Conservation (phyloP, 2,329 filamentous ascomycete species). For the Ascochyta lentis region DNA sequence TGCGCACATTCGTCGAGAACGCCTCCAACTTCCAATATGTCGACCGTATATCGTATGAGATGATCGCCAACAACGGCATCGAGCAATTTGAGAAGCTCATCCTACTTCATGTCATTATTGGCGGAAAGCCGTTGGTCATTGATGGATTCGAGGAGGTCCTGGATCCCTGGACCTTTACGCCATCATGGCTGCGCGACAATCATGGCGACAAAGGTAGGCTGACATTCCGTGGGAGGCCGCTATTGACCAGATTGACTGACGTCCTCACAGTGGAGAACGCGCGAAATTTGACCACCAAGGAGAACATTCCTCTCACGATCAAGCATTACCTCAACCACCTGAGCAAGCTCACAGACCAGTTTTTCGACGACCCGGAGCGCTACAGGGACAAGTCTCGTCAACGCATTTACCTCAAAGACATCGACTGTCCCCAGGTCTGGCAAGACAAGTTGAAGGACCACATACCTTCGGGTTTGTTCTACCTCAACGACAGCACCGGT, state of each 20-base stretch:
- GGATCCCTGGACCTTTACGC: constrained; percentile 78
- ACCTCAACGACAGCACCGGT: constrained; percentile 81
- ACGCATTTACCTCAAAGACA: constrained; percentile 93
- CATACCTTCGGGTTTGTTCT: constrained; percentile 84
- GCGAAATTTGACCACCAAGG: constrained; percentile 75
- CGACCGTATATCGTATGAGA: constrained; percentile 76
- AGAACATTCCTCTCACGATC: constrained; percentile 82
- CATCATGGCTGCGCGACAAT: constrained; percentile 78
- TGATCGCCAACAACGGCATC: constrained; percentile 77
- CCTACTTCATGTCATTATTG: constrained; percentile 79
- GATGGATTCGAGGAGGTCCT: constrained; percentile 83
- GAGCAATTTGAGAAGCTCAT: constrained; percentile 87
- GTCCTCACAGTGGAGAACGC: constrained; percentile 74
- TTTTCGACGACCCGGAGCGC: constrained; percentile 69
- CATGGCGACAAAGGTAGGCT: constrained; percentile 77
- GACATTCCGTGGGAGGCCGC: not conserved
- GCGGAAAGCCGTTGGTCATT: constrained; percentile 87
- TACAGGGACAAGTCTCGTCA: constrained; percentile 82
- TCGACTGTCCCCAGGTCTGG: constrained; percentile 92
- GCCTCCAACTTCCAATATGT: constrained; percentile 89
- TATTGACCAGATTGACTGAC: constrained; percentile 34
- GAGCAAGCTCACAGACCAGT: constrained; percentile 82
- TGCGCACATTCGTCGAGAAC: constrained; percentile 75
- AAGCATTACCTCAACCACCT: constrained; percentile 91
- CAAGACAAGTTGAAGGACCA: constrained; percentile 76